Conservation (phyloP, 768 basidiomycete species). For the Macrolepiota dolichaula region DNA sequence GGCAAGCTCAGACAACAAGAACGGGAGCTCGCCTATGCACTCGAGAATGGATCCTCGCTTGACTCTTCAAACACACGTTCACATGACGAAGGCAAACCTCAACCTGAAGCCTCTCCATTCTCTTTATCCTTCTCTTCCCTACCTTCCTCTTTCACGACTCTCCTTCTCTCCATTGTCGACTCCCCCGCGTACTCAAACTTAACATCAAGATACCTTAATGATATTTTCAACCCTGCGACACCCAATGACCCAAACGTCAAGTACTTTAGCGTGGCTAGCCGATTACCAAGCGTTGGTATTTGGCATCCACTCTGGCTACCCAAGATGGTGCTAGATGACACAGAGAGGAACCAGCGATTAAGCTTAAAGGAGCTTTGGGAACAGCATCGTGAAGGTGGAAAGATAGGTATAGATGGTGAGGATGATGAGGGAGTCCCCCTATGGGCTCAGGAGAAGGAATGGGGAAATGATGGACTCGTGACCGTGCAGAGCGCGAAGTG, state of each 20-base stretch:
- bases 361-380: conserved; percentile 37
- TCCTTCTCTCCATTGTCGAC: conserved; percentile 86
- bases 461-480: conserved; percentile 93
- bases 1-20: conserved; percentile 58
- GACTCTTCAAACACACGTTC: conserved; percentile 5
- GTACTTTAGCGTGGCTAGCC: conserved; percentile 89
- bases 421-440: conserved; percentile 25
- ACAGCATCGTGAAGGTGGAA: conserved; percentile 20
- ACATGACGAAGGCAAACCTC: conserved; percentile 14
- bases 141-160: conserved; percentile 81
- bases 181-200: conserved; percentile 96
- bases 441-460: conserved; percentile 51
- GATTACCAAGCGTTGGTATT: conserved; percentile 60
- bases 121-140: conserved; percentile 57
- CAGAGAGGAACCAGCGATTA: conserved; percentile 59
- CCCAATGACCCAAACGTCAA: conserved; percentile 80
- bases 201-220: conserved; percentile 76
- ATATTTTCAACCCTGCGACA: conserved; percentile 78
- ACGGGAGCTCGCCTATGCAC: conserved; percentile 20
- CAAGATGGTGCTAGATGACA: conserved; percentile 88
- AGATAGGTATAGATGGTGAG: conserved; percentile 5
- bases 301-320: conserved; percentile 98
- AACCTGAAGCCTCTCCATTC: conserved; percentile 30
- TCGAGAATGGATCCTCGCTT: conserved; percentile 1
- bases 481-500: conserved; percentile 90